These are phyloP conservation scores for Trifolium repens DNA, from an alignment of 306 rosid species.

Conservation along the genomic window DNA sequence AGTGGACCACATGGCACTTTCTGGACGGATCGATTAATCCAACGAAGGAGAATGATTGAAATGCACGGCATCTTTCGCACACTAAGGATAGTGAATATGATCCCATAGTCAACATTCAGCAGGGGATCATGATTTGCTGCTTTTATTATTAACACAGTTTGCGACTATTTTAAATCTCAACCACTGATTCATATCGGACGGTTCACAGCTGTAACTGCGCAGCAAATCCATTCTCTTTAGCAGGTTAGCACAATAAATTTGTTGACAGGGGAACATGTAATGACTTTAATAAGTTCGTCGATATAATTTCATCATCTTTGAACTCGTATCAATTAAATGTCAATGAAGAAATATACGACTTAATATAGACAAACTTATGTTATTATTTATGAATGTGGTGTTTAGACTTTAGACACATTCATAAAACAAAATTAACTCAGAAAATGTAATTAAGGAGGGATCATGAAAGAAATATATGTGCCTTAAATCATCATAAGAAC, in stretches of 20 bases:
- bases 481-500: neutral
- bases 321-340: neutral
- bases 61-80: neutral
- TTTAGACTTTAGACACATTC: too few species aligned
- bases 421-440: neutral
- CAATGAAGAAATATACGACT: too few species aligned
- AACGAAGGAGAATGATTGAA: too few species aligned
- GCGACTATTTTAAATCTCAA: too few species aligned
- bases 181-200: too few species aligned
- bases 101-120: neutral
- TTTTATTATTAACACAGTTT: too few species aligned
- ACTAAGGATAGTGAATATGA: neutral
- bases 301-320: neutral
- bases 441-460: neutral
- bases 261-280: too few species aligned
- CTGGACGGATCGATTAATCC: neutral
- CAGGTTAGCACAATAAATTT: neutral
- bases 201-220: too few species aligned
- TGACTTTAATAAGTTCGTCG: neutral
- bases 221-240: too few species aligned
- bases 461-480: conserved; percentile 6
- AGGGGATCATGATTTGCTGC: too few species aligned
- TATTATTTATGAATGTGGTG: neutral
- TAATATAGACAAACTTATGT: too few species aligned
- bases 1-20: neutral